Base-by-base conservation (phyloP, 306 rosid species). In the Heteromeles arbutifolia region DNA sequence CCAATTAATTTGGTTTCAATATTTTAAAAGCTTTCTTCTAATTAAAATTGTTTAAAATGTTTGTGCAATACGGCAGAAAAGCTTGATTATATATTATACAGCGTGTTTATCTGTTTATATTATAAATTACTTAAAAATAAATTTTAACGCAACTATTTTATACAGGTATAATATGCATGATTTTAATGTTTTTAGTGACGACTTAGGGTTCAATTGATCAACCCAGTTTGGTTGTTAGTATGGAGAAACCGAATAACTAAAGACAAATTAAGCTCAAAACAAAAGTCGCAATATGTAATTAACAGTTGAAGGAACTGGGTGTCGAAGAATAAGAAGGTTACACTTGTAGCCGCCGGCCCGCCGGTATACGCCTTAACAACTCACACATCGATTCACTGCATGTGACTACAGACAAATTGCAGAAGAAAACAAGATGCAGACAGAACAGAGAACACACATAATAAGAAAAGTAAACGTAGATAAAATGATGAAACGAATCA, bases 391-490 rank as follows among this genome's bases (percentile, higher is more conserved):
- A 57, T 73, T 73, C 69, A 57, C 28, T 26, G 34, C 82, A 79
- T 69, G 82, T 66, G 74, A 66, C 74, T 3, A 4, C 44, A 41
- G 59, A 39, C 10, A 53, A 43, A 69, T 39, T 24, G 29, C 73
- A 15, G 50, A 65, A 79, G 22, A 32, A 31, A 69, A 69, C 80
- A 69, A 43, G 39, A 62, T 19, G 59, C 25, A 61, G 53, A 67
- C 61, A 11, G 2, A 62, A 31, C 17, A 41, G 11, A 31, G 21
- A 21, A 26, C 19, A 4, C 21, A 19, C n/a, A 34, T 4, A 19
- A 59, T 6, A 44, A 44, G 26, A 10, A 39, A 41, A 25, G 12
- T 22, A 13, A 53, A 32, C 34, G 24, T 9, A 18, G 8, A 57
- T 8, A 8, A 4, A 45, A 43, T 0, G 63, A 70, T 37, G 3